phyloP scores from a whole-genome alignment of 257 asterid species.

The Ligustrum vulgare region DNA sequence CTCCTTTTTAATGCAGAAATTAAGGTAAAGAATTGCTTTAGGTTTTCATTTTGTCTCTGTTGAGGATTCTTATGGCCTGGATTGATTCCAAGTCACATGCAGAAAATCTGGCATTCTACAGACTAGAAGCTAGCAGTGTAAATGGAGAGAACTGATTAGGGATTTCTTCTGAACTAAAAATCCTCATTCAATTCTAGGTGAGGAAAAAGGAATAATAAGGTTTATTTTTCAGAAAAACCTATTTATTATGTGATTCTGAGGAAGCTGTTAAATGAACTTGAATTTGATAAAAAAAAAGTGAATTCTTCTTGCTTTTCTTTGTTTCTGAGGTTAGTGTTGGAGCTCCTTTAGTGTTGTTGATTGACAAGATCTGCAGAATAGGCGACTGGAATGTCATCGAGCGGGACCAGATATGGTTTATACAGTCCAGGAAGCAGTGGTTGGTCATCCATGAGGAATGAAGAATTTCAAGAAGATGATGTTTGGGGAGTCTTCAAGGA shows the following conservation, averaged over 20 bases:
- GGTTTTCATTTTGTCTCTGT: neutral
- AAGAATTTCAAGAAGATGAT: slow-evolving; percentile 62
- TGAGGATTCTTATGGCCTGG: neutral
- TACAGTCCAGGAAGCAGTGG: slow-evolving; percentile 49
- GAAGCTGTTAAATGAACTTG: neutral
- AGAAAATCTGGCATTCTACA: neutral
- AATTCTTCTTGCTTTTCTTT: neutral
- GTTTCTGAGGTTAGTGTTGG: neutral
- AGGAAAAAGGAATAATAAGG: neutral
- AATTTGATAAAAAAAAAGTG: neutral
- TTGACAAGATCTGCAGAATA: neutral
- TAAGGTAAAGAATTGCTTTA: neutral
- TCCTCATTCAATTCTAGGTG: neutral
- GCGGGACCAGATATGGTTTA: slow-evolving; percentile 29
- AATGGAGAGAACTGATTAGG: neutral
- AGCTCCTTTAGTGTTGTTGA: neutral
- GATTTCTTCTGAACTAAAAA: neutral
- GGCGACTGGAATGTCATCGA: slow-evolving; percentile 32
- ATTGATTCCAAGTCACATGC: neutral
- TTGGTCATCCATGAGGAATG: slow-evolving; percentile 53
- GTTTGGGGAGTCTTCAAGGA: slow-evolving; percentile 40
- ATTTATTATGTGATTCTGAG: neutral
- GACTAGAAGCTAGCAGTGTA: neutral
- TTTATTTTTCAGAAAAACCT: neutral
- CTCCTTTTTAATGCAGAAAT: neutral